These are phyloP conservation scores for Dothideomycetidae sp. DNA, from an alignment of 2,329 filamentous ascomycete species.

Conservation along the genomic window DNA sequence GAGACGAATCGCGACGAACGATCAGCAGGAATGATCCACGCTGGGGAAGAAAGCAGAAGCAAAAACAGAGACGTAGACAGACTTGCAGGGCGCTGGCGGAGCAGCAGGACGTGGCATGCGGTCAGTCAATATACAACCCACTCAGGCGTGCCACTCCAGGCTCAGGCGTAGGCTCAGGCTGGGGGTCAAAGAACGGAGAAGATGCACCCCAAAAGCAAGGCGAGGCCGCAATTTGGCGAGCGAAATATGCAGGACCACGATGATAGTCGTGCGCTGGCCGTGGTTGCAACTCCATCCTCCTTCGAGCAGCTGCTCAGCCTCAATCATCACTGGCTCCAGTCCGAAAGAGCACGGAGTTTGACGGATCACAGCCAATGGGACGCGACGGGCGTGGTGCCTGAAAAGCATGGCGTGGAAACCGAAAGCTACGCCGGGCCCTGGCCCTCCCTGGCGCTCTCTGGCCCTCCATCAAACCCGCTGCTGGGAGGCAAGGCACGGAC, in stretches of 20 bases:
- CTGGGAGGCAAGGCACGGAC: constrained; percentile 12
- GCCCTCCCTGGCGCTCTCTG: no score
- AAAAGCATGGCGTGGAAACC: constrained; percentile 11
- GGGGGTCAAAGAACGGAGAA: no score
- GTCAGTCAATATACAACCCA: constrained; percentile 10
- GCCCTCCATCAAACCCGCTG: constrained; percentile 12
- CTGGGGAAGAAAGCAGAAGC: constrained; percentile 4
- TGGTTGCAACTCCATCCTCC: constrained; percentile 4
- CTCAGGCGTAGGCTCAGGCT: no score
- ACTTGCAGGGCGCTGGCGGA: no score
- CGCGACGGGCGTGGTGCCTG: constrained; percentile 12
- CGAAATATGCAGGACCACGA: constrained; percentile 9
- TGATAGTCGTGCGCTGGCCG: constrained; percentile 7
- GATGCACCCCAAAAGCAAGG: neutral
- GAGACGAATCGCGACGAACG: constrained; percentile 9
- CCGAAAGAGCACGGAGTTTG: no score
- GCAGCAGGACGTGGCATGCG: constrained; percentile 9
- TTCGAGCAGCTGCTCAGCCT: neutral
- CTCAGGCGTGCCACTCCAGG: no score
- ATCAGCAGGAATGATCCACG: constrained; percentile 8
- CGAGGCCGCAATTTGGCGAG: constrained; percentile 3
- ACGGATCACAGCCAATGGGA: constrained; percentile 9
- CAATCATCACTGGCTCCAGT: neutral
- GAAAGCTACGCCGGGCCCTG: constrained; percentile 11
- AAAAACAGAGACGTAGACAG: no score